Conservation (phyloP, 495 filamentous ascomycete genomes). For the Haplographium delicatum region DNA sequence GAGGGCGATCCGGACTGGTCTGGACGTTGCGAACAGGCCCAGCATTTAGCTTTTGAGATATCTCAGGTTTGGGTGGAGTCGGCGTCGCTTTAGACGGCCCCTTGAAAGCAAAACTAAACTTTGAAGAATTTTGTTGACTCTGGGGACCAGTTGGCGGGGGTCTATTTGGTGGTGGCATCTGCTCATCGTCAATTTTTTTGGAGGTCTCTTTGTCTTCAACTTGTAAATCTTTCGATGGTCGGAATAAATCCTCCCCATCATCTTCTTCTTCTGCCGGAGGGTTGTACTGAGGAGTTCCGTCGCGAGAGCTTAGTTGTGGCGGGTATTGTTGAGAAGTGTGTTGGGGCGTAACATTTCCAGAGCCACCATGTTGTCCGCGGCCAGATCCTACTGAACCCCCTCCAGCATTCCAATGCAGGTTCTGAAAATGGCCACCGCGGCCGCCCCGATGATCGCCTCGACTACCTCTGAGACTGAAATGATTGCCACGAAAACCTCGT, state of each 20-base stretch:
- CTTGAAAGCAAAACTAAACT: conserved; percentile 88
- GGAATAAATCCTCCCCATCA: conserved; percentile 57
- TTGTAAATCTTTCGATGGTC: conserved; percentile 57
- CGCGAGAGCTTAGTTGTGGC: conserved; percentile 24
- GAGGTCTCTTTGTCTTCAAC: conserved; percentile 52
- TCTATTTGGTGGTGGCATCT: conserved; percentile 39
- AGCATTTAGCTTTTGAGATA: conserved; percentile 65
- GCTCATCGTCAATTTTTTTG: conserved; percentile 38
- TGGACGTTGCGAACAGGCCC: conserved; percentile 27
- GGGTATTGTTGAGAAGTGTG: conserved; percentile 22
- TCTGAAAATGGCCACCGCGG: conserved; percentile 49
- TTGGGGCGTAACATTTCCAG: conserved; percentile 29
- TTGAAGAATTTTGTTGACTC: conserved; percentile 43
- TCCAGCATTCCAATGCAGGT: conserved; percentile 54
- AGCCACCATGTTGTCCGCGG: conserved; percentile 35
- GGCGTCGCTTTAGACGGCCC: conserved; percentile 54
- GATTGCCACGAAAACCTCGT: conserved; percentile 26
- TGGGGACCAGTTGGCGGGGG: conserved; percentile 46
- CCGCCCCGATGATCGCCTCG: conserved; percentile 29
- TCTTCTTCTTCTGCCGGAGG: conserved; percentile 21
- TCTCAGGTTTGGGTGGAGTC: conserved; percentile 61
- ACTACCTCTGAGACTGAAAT: conserved; percentile 28
- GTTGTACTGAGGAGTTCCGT: conserved; percentile 28
- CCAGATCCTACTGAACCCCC: conserved; percentile 30
- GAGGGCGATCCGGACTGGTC: conserved; percentile 23